These are phyloP conservation scores for Pleurotus tuoliensis DNA, from an alignment of 768 basidiomycete species.

Conservation along the genomic window DNA sequence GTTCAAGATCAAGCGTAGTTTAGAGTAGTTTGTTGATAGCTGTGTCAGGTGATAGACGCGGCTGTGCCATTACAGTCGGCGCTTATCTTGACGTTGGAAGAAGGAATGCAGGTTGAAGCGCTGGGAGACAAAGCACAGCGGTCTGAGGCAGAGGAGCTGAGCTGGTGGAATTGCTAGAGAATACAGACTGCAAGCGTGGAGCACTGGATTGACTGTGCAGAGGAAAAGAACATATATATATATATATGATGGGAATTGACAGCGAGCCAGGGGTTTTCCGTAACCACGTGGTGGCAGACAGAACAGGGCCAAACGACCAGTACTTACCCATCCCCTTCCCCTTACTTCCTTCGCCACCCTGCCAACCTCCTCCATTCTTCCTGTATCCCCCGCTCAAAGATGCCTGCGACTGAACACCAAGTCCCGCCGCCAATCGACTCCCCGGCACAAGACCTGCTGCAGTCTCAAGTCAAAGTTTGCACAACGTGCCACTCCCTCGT, in stretches of 20 bases:
- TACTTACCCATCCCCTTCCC: constrained; percentile 10
- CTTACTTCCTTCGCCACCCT: constrained; percentile 13
- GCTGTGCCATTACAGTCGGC: too few relatives aligned
- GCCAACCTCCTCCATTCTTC: constrained; percentile 16
- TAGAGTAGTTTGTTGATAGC: not conserved
- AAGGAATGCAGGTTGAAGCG: too few relatives aligned
- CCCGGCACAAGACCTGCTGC: constrained; percentile 18
- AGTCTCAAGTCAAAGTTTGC: constrained; percentile 40
- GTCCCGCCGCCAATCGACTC: constrained; percentile 20
- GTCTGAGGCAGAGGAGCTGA: not conserved
- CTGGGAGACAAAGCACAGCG: too few relatives aligned
- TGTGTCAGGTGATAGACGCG: not conserved
- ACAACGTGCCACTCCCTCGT: constrained; percentile 34
- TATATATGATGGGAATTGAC: not conserved
- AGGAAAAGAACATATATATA: not conserved
- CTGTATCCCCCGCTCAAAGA: constrained; percentile 18
- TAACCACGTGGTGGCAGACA: not conserved
- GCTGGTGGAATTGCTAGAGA: not conserved
- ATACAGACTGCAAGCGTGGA: too few relatives aligned
- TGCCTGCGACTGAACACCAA: constrained; percentile 50
- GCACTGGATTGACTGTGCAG: not conserved
- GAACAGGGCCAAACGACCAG: constrained; percentile 9
- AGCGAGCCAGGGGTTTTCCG: not conserved
- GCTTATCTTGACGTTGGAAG: too few relatives aligned
- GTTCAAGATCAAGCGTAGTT: too few relatives aligned